Evolutionary conservation across 257 asterid genomes (phyloP).

Genomic region (Voacanga thouarsii): DNA sequence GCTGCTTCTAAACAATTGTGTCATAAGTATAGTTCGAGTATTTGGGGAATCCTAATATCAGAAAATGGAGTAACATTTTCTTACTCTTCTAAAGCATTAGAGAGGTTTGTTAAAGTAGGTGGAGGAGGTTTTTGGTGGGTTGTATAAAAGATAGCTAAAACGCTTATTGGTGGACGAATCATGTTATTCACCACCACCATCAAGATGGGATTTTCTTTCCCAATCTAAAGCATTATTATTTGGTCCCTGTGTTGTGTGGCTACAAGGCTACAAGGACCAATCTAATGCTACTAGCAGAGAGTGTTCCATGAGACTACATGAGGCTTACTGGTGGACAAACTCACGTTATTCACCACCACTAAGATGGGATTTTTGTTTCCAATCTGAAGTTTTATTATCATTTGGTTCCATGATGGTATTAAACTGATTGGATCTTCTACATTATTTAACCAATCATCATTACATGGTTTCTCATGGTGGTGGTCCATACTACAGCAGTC

Average conservation of each 20-base stretch:
- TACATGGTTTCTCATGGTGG: slow-evolving; percentile 64
- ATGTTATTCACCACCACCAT: too few relatives aligned
- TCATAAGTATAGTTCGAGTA: not conserved
- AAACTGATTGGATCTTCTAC: slow-evolving; percentile 78
- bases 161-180: too few relatives aligned
- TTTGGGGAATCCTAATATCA: not conserved
- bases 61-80: slow-evolving; percentile 19
- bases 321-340: slow-evolving; percentile 94
- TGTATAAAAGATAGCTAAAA: slow-evolving; percentile 75
- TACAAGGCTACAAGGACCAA: slow-evolving; percentile 99
- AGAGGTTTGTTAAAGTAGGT: slow-evolving; percentile 25
- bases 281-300: slow-evolving; percentile 81
- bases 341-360: slow-evolving; percentile 95
- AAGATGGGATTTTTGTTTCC: slow-evolving; percentile 81
- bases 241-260: slow-evolving; percentile 99
- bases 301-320: slow-evolving; percentile 93
- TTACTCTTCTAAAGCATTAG: slow-evolving; percentile 15
- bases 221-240: too few relatives aligned
- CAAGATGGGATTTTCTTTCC: too few relatives aligned
- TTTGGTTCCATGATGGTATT: slow-evolving; percentile 78
- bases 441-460: slow-evolving; percentile 56
- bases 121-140: slow-evolving; percentile 33
- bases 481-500: slow-evolving; percentile 75
- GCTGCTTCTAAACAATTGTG: not conserved
- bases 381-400: slow-evolving; percentile 68